Base-by-base conservation (phyloP, 2,329 filamentous ascomycete species). In the Trichoderma harzianum region DNA sequence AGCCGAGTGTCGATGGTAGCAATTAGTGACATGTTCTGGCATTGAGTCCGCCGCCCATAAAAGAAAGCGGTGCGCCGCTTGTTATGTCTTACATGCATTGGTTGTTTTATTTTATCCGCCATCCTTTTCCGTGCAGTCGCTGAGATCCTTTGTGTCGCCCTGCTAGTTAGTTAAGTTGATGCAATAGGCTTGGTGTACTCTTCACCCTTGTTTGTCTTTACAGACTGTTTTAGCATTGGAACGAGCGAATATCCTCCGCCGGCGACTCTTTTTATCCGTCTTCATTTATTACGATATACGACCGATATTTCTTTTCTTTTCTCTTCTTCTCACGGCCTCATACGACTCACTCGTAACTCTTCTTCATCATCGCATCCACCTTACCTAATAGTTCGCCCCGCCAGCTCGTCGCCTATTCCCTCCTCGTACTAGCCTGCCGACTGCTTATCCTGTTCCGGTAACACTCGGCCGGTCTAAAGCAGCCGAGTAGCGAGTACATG, bases 61-160 rank as follows among this genome's bases (percentile, higher is more conserved):
- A 53, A 24, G n/a, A 21, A 7, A 24, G 34, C 53, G 55, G n/a
- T 34, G 66, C 66, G 66, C 55, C 55, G 36, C 28, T 28, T n/a
- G 34, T 69, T n/a, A 26, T 60, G 34, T 61, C 66, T 60, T 60
- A 61, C 66, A 69, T 69, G 66, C 66, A 61, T 61, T 69, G 55
- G n/a, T 21, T 26, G 11, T 36, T 3, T 26, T 21, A 10, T 18
- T 39, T 53, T 32, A 57, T 34, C 63, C 53, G 24, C 30, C 30
- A 30, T 26, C 34, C 51, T 26, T 57, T 43, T 39, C 47, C 47
- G 47, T 24, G 47, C 47, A 14, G 47, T 53, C 21, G 47, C 47
- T 53, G 47, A 53, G 47, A 34, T 39, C 30, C 14, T 53, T 32
- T 30, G 30, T 58, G 11, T 60, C 65, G 65, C 65, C 65, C 65